Conservation (phyloP, 73 alveolate species). For the Diophrys appendiculata region DNA sequence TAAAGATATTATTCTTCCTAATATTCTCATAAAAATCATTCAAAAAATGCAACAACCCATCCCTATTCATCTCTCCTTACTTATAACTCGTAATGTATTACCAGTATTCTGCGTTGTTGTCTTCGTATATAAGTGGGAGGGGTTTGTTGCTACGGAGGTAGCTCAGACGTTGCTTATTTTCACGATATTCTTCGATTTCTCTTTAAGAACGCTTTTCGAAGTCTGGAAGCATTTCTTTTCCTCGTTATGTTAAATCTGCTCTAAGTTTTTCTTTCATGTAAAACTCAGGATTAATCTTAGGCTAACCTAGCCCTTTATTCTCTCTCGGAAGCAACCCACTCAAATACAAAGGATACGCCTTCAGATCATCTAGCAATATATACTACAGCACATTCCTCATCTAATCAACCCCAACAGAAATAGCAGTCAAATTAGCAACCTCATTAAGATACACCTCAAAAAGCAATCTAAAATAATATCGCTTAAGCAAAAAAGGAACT, state of each 20-base stretch:
- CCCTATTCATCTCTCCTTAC: slow-evolving; percentile 24
- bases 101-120: slow-evolving; percentile 49
- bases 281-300: no score
- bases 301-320: no score
- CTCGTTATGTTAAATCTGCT: no score
- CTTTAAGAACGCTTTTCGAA: no score
- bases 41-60: slow-evolving; percentile 58
- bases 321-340: no score
- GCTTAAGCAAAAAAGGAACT: slow-evolving; percentile 46
- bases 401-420: slow-evolving; percentile 29
- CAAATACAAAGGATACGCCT: slow-evolving; percentile 19
- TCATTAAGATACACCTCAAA: slow-evolving; percentile 45
- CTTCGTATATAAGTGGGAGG: slow-evolving; percentile 44
- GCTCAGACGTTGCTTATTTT: slow-evolving; percentile 30
- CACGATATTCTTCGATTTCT: slow-evolving; percentile 46
- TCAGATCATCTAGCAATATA: slow-evolving; percentile 50
- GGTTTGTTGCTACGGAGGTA: slow-evolving; percentile 24
- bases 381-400: slow-evolving; percentile 21
- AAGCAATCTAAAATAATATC: slow-evolving; percentile 45
- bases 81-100: slow-evolving; percentile 12
- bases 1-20: background rate
- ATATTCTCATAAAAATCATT: slow-evolving; percentile 33
- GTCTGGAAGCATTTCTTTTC: no score
- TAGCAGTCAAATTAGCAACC: slow-evolving; percentile 15
- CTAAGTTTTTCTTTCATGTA: no score